A percentile compares a stretch with the other conserved stretches of the same genome.
Conservation (phyloP, 352 stramenopile genomes). For the Phytopythium aichiense region DNA sequence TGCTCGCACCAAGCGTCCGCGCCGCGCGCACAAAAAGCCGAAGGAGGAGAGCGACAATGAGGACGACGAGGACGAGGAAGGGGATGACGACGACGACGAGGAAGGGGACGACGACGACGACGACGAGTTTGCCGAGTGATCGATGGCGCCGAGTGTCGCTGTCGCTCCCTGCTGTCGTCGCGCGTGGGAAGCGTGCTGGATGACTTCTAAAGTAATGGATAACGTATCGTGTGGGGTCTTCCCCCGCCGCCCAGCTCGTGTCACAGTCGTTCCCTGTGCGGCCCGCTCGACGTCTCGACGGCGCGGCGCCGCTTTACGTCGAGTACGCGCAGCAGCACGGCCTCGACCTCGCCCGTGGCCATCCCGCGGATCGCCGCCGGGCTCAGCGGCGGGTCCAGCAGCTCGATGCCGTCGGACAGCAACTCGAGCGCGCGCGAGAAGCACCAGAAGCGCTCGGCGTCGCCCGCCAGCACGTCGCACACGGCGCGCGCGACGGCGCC, state of each 20-base stretch:
- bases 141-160: not conserved
- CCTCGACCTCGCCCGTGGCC: conserved; percentile 48
- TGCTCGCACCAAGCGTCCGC: conserved; percentile 11
- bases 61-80: conserved; percentile 32
- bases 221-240: not conserved
- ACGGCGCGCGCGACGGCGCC: conserved; percentile 30
- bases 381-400: conserved; percentile 40
- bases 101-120: conserved; percentile 12
- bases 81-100: not conserved
- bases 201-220: conserved; percentile 1
- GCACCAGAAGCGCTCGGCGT: conserved; percentile 71
- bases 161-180: not conserved
- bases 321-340: conserved; percentile 59
- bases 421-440: conserved; percentile 53
- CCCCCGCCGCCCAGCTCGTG: not conserved
- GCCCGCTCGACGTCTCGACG: conserved; percentile 1
- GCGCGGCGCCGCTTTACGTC: conserved; percentile 34
- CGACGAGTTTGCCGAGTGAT: conserved; percentile 9
- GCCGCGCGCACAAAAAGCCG: not conserved
- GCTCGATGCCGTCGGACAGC: conserved; percentile 41
- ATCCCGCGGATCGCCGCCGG: conserved; percentile 33
- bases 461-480: conserved; percentile 31
- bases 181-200: not conserved
- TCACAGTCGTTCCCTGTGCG: conserved; percentile 8
- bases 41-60: conserved; percentile 13